Evolutionary conservation across 257 asterid species (phyloP).

Genomic region (Jacaranda copaia): DNA sequence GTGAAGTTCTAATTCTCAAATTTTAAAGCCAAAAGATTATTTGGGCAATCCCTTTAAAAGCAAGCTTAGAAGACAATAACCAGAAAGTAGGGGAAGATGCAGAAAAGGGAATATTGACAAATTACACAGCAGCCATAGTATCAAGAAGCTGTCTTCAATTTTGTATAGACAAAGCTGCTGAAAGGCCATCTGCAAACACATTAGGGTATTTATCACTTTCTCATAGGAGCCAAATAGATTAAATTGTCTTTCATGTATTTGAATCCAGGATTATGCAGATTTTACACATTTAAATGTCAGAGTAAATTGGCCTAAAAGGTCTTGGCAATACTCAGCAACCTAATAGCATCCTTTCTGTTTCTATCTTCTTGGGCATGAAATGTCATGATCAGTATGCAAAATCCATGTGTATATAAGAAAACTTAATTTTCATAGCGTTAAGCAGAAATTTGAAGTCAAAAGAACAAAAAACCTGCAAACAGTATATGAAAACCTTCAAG

Average conservation of each 20-base stretch:
- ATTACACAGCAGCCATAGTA: conserved; percentile 11
- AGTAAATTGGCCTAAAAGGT: neutral
- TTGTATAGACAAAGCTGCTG: conserved; percentile 16
- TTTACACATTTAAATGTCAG: conserved; percentile 15
- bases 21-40: conserved; percentile 11
- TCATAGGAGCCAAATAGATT: neutral
- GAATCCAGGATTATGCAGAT: conserved; percentile 9
- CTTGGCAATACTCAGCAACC: conserved; percentile 11
- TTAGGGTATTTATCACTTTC: no score
- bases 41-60: neutral
- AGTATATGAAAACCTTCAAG: neutral
- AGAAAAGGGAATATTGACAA: neutral
- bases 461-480: no score
- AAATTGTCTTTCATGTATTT: conserved; percentile 7
- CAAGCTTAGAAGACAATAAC: neutral
- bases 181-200: conserved; percentile 2
- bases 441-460: conserved; percentile 7
- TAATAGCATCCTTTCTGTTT: conserved; percentile 3
- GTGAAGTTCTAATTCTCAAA: neutral
- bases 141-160: neutral
- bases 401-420: conserved; percentile 1
- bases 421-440: neutral
- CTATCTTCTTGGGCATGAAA: conserved; percentile 21
- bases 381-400: conserved; percentile 19
- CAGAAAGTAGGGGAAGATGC: neutral